Percentiles rank a stretch among this genome's conserved stretches.
Evolutionary conservation across 305 asterid species (phyloP).

Genomic region (Nicotiana rustica): DNA sequence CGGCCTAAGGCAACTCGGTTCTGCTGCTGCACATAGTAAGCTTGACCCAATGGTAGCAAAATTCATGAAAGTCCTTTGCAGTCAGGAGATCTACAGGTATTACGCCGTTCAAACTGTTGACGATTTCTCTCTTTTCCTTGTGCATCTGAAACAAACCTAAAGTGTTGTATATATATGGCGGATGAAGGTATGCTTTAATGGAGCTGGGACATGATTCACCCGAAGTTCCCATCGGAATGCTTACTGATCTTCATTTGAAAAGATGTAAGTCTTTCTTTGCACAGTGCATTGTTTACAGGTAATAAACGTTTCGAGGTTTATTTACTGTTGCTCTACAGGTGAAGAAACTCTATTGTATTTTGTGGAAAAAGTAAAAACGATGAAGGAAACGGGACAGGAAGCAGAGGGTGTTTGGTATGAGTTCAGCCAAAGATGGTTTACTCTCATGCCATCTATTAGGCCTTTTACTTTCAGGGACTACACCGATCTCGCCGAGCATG

Average conservation of each 20-base stretch:
- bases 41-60: slow-evolving; percentile 80
- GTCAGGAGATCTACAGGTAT: slow-evolving; percentile 86
- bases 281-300: too few species aligned
- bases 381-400: slow-evolving; percentile 43
- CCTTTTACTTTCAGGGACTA: slow-evolving; percentile 64
- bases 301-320: neutral
- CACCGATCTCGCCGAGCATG: slow-evolving; percentile 74
- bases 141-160: neutral
- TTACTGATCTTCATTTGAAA: slow-evolving; percentile 63
- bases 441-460: slow-evolving; percentile 76
- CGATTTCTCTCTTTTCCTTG: neutral
- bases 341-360: slow-evolving; percentile 57
- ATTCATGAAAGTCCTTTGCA: slow-evolving; percentile 77
- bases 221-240: slow-evolving; percentile 82
- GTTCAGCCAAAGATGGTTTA: slow-evolving; percentile 73
- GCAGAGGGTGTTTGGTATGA: slow-evolving; percentile 60
- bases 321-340: slow-evolving; percentile 52
- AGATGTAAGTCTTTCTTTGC: slow-evolving; percentile 51
- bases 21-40: slow-evolving; percentile 72
- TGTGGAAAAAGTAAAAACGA: slow-evolving; percentile 41
- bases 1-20: slow-evolving; percentile 74
- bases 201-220: slow-evolving; percentile 82
- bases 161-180: neutral
- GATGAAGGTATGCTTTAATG: slow-evolving; percentile 80
- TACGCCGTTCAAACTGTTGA: neutral